A percentile compares a stretch with the other conserved stretches of the same genome.
Conservation (phyloP, 139 green algal genomes). For the Deuterostichococcus epilithicus region DNA sequence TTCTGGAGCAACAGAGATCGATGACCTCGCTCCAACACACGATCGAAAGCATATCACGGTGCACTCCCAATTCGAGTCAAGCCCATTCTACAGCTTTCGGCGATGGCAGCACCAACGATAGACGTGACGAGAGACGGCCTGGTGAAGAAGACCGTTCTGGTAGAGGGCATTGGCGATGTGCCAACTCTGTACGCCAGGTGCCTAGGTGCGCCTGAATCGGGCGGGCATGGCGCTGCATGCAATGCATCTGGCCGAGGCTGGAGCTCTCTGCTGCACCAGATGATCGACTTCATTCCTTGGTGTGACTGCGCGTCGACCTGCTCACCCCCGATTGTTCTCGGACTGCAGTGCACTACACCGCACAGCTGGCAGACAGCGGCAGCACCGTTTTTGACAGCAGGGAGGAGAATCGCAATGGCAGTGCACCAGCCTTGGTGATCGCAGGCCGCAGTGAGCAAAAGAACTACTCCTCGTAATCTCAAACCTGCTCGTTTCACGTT, state of each 20-base stretch:
- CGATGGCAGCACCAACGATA: neutral
- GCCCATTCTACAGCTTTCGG: no score
- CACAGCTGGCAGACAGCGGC: conserved; percentile 28
- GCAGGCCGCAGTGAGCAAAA: conserved; percentile 57
- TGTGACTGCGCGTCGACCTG: neutral
- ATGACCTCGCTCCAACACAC: no score
- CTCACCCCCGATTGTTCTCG: neutral
- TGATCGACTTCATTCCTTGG: neutral
- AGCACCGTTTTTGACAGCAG: conserved; percentile 65
- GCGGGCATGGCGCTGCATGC: neutral
- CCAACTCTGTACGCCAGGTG: conserved; percentile 53
- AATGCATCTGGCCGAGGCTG: neutral
- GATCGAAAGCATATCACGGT: no score
- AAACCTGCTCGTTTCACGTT: neutral
- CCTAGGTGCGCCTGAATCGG: conserved; percentile 32
- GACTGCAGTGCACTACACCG: conserved; percentile 66
- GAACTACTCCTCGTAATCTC: neutral
- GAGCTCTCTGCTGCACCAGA: neutral
- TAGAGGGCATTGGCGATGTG: conserved; percentile 28
- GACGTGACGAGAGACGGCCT: conserved; percentile 41
- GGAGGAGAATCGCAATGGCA: conserved; percentile 23
- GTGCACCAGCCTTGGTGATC: conserved; percentile 44
- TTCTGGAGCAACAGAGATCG: no score
- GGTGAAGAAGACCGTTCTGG: conserved; percentile 40
- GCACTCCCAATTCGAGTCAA: no score